These are phyloP conservation scores for Fusarium gaditjirri DNA, from an alignment of 2,329 filamentous ascomycete genomes.

Conservation along the genomic window DNA sequence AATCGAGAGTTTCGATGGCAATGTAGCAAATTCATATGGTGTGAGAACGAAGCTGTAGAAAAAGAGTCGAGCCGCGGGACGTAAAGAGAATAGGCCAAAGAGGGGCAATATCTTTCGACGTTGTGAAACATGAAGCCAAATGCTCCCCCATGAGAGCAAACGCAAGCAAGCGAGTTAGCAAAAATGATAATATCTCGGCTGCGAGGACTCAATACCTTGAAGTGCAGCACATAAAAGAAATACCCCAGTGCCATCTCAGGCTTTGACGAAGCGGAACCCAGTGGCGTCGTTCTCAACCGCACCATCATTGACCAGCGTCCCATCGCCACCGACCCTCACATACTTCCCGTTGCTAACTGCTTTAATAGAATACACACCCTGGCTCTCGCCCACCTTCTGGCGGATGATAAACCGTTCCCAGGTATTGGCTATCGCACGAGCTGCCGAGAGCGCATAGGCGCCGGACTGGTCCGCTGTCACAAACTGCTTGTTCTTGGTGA, in stretches of 20 bases:
- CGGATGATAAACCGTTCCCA: background rate
- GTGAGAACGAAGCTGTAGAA: too few species aligned
- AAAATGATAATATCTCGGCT: rapidly evolving
- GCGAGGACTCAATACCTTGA: rapidly evolving
- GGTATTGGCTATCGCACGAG: background rate
- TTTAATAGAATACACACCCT: background rate
- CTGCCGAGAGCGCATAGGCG: background rate
- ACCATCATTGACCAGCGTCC: background rate
- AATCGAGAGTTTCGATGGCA: background rate
- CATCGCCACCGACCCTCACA: background rate
- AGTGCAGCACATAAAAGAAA: background rate
- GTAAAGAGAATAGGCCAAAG: too few species aligned
- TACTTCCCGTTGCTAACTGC: background rate
- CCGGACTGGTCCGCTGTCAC: background rate
- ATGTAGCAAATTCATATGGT: background rate
- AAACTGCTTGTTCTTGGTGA: background rate
- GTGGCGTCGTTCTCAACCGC: background rate
- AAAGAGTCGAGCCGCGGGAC: background rate
- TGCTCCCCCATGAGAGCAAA: background rate
- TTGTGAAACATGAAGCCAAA: rapidly evolving
- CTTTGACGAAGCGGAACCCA: background rate
- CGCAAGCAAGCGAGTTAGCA: rapidly evolving
- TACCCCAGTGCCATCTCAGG: background rate
- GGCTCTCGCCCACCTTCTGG: background rate
- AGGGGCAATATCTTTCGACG: rapidly evolving